Evolutionary conservation across 2,329 filamentous ascomycete genomes (phyloP).

Genomic region (Ophiostoma populinum): DNA sequence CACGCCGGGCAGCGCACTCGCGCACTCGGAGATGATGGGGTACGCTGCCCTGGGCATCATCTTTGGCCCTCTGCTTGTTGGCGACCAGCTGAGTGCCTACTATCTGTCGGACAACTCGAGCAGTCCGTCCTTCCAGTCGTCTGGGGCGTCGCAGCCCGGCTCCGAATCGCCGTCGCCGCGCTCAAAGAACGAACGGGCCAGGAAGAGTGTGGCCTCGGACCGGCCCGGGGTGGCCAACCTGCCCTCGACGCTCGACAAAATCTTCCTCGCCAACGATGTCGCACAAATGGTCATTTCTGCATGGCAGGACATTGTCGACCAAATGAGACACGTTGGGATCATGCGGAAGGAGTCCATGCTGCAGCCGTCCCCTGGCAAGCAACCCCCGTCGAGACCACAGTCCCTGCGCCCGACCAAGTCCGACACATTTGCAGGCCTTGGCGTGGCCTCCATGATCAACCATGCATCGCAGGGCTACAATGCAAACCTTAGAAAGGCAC

Average conservation of each 20-base stretch:
- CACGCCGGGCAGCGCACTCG: slow-evolving; percentile 30
- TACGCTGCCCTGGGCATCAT: slow-evolving; percentile 45
- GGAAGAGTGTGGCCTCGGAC: slow-evolving; percentile 6
- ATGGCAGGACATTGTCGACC: slow-evolving; percentile 45
- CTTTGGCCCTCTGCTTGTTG: slow-evolving; percentile 46
- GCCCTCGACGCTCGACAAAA: slow-evolving; percentile 30
- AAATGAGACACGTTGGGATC: slow-evolving; percentile 33
- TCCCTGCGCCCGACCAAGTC: slow-evolving; percentile 9
- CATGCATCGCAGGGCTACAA: neutral
- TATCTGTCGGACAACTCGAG: slow-evolving; percentile 13
- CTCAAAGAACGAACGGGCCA: slow-evolving; percentile 22
- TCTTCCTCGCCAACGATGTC: slow-evolving; percentile 39
- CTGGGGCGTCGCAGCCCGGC: slow-evolving; percentile 16
- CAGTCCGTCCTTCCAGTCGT: slow-evolving; percentile 20
- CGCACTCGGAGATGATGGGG: slow-evolving; percentile 43
- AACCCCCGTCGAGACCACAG: neutral
- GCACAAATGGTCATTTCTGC: slow-evolving; percentile 48
- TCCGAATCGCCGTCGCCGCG: slow-evolving; percentile 24
- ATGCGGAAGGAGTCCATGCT: slow-evolving; percentile 12
- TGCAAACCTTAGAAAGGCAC: slow-evolving; percentile 6
- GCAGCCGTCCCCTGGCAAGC: slow-evolving; percentile 2
- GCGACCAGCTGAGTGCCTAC: slow-evolving; percentile 37
- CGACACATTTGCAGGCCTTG: slow-evolving; percentile 7
- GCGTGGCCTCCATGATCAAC: slow-evolving; percentile 1
- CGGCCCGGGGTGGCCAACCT: slow-evolving; percentile 13